Evolutionary conservation across 306 rosid genomes (phyloP), one percentile per base, ranked within the genome.

Genomic region (Cucurbita moschata): DNA sequence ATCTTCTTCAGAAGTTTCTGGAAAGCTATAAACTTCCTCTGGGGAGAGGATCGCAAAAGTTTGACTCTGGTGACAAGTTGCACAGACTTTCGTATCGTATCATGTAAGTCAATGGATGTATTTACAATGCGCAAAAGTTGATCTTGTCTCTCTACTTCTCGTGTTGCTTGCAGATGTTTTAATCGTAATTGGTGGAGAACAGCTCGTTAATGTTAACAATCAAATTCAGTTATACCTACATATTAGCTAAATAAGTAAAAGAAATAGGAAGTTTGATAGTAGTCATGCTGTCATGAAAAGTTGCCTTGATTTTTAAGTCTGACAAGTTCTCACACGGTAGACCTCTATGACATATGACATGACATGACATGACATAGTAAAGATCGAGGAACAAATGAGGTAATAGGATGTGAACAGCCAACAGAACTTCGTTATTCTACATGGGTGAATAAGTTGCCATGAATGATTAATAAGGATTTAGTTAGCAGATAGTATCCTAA

Each of bases 11-110:
- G 84, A 79, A 44, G 19, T 84, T 91, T 79, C 75, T 91, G 76
- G 89, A 85, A 82, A 91, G 96, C 77, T 94, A 94, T 81, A 94
- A 84, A 81, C 96, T 94, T 78, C 97, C 96, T 61, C 81, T 87
- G 43, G 81, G 80, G 30, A 76, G 75, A 82, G 78, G 67, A 50
- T 60, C 64, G 72, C 79, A 83, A 51, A 77, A 77, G 67, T 50
- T 26, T 44, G 87, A 84, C 63, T 79, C 86, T 14, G 81, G 73
- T 21, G 90, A 83, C 75, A 85, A 85, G 83, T 85, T 77, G 75
- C 80, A 72, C 56, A 87, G 88, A 55, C 92, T 88, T 80, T 94
- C 99, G 35, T 94, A 87, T 81, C 86, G 83, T 80, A 90, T 87
- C 61, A 94, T 91, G 99, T 94, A 86, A 87, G 99, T 87, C 72